A percentile compares a stretch with the other conserved stretches of the same genome.
Conservation (phyloP, 148 eudicot genomes). For the Dianthus caryophyllus region DNA sequence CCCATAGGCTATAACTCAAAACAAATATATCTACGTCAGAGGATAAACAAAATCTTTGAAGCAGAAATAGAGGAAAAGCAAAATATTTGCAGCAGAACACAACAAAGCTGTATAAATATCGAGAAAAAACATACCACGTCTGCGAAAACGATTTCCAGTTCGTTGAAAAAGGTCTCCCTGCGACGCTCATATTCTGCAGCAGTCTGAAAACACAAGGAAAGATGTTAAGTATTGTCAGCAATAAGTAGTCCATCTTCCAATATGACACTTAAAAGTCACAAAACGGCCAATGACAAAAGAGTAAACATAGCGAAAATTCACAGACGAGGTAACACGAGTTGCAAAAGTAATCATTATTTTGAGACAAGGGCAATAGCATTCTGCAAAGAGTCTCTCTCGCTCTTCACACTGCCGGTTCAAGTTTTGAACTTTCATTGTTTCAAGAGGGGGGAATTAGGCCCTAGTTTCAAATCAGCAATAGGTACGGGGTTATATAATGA, state of each 20-base stretch:
- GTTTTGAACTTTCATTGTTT: background rate
- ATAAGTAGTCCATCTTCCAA: background rate
- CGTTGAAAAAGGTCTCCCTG: slow-evolving; percentile 83
- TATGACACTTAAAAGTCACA: background rate
- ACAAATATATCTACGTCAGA: background rate
- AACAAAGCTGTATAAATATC: background rate
- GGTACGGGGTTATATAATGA: too few species aligned
- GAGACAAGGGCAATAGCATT: background rate
- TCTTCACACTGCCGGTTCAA: background rate
- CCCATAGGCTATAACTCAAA: background rate
- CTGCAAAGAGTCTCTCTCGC: background rate
- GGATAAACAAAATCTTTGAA: background rate
- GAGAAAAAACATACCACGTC: slow-evolving; percentile 71
- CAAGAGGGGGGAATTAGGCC: too few species aligned
- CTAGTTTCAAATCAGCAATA: too few species aligned
- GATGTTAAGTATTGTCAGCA: slow-evolving; percentile 5
- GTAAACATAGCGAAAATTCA: background rate
- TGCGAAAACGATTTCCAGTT: slow-evolving; percentile 74
- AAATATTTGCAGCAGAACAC: background rate
- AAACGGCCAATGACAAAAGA: background rate
- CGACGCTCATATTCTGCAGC: slow-evolving; percentile 75
- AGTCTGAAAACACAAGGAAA: slow-evolving; percentile 45
- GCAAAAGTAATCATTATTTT: background rate
- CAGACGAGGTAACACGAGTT: background rate
- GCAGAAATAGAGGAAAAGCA: background rate